Base-by-base conservation (phyloP, 2,329 filamentous ascomycete species). In the Graphiopsis chlorocephala region DNA sequence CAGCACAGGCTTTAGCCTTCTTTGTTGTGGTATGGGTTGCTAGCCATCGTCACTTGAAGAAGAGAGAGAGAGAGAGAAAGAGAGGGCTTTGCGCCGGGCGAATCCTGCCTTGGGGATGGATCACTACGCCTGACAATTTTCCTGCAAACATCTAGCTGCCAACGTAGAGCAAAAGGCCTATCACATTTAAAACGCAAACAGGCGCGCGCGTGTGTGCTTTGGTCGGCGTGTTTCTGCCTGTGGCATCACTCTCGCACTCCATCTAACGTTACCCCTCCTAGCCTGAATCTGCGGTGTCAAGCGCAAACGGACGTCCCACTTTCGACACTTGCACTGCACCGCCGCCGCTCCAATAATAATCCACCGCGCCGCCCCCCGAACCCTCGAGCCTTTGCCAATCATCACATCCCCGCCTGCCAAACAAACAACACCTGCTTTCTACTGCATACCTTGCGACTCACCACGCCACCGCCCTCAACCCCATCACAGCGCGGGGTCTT, bases 211-310 rank as follows among this genome's bases (percentile, higher is more conserved):
- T 56, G 53, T 33, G 17, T 33, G 29, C 53, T 25, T n/a, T 29
- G 20, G 50, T 26, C 25, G 29, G 4, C 29, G 31, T 11, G 31
- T n/a, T n/a, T n/a, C n/a, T n/a, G n/a, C n/a, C 31, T n/a, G 35
- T 42, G 38, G 38, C 38, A 45, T 45, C 38, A 45, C 38, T 23
- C 38, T 45, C 50, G 26, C 50, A 53, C 57, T 28, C 2, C 57
- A 4, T 59, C 38, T 59, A n/a, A n/a, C n/a, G n/a, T n/a, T n/a
- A 59, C 57, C 57, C 59, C 59, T 61, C 59, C 59, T 61, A 35
- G 28, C 42, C 47, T 42, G 15, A 38, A 48, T 59, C 45, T 35
- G 58, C 58, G 28, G 58, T 31, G 26, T 52, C 59, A 61, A 61
- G 59, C 47, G 33, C 47, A 52, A 33, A 33, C 45, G 31, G 59